Evolutionary conservation across 371 early-diverging fungal genomes (phyloP), one percentile per base, ranked within the genome.

Genomic region (Apophysomyces variabilis): DNA sequence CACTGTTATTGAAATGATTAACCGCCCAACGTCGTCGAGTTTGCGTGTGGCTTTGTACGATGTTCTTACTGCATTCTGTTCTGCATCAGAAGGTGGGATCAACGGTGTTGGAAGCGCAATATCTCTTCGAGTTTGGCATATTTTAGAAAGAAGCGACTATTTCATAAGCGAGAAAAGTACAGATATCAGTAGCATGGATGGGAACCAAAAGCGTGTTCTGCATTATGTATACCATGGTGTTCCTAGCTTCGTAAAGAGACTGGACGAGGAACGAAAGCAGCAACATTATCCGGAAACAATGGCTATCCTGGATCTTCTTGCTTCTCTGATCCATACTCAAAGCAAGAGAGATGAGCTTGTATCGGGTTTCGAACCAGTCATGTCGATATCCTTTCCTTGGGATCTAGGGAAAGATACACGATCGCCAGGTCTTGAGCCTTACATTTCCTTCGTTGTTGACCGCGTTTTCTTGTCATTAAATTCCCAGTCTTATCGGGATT

Each of bases 251-350:
- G 38, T 71, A 1, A 60, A 60, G 6, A 66, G 63, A 38, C 68
- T 71, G 36, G 58, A 65, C 4, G 45, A 61, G 12, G 77, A 74
- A 68, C 74, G 90, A 1, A 78, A 80, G 0, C 83, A 77, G 37
- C 87, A 90, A 66, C 83, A 85, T 0, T 97, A 93, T 70, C 90
- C 94, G 1, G 92, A 94, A 76, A 95, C 94, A 6, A 65, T 89
- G 5, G 89, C 95, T 4, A 90, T 95, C 67, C 67, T 95, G 6
- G 72, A 81, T 5, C 83, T 96, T 5, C 66, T 97, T 13, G 80
- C 83, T 6, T 70, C 86, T n/a, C 75, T 97, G 16, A 82, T 91
- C n/a, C 89, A 93, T 58, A 73, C 82, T 5, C 79, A 89, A 66
- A 57, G 76, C 39, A 71, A 75, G 37, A 47, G 62, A 60, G 58